These are phyloP conservation scores for Calocera cornea DNA, from an alignment of 768 basidiomycete species.

Conservation along the genomic window DNA sequence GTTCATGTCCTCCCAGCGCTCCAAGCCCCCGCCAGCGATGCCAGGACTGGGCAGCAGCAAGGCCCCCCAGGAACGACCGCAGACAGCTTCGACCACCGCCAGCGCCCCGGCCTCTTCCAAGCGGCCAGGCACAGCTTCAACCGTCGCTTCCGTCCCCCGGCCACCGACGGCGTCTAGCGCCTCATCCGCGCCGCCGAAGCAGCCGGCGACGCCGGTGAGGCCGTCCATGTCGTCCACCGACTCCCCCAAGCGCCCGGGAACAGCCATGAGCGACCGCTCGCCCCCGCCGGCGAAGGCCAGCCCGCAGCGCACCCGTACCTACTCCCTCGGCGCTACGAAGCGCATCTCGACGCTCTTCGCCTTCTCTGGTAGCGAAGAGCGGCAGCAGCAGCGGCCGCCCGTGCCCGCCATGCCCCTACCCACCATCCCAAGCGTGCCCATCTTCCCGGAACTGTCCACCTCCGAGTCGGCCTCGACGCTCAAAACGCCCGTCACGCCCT, in stretches of 20 bases:
- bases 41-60: too few species aligned
- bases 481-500: slow-evolving; percentile 3
- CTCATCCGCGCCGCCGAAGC: background rate
- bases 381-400: background rate
- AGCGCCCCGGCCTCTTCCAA: background rate
- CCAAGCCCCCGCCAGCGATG: background rate
- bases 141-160: background rate
- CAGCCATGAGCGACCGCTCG: background rate
- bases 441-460: background rate
- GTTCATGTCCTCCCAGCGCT: background rate
- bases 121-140: background rate
- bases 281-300: background rate
- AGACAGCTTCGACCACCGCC: background rate
- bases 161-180: background rate
- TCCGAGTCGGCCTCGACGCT: background rate
- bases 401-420: background rate
- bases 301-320: background rate
- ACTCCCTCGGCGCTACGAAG: background rate
- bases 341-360: background rate
- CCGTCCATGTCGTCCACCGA: background rate
- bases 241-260: background rate
- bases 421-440: background rate
- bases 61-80: background rate
- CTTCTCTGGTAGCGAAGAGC: background rate
- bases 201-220: background rate